A percentile compares a stretch with the other conserved stretches of the same genome.
Conservation (phyloP, 129 eudicot species). For the Flaveria robusta region DNA sequence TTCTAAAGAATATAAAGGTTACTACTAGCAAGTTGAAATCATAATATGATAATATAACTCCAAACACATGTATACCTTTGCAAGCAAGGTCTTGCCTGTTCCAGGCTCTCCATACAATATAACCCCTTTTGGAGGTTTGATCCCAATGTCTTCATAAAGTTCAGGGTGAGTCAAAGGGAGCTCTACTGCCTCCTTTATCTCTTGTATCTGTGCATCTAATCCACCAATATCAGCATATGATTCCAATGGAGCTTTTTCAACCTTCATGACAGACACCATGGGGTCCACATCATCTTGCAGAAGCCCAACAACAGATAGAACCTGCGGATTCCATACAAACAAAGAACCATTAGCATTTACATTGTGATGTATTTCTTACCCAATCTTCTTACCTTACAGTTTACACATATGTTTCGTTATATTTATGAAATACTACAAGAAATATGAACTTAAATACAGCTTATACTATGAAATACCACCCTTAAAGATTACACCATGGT, state of each 20-base stretch:
- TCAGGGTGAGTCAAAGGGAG: conserved; percentile 97
- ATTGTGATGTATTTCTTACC: neutral
- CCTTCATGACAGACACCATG: conserved; percentile 98
- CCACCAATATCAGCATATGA: conserved; percentile 98
- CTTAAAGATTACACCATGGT: no score
- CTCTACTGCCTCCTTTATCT: conserved; percentile 95
- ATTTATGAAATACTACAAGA: neutral
- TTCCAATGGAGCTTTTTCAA: conserved; percentile 96
- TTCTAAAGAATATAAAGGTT: neutral
- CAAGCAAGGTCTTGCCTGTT: conserved; percentile 93
- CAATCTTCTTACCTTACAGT: neutral
- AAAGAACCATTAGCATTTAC: conserved; percentile 5
- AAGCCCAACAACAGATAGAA: conserved; percentile 94
- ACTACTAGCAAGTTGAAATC: neutral
- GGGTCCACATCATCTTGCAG: conserved; percentile 99
- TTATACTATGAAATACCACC: no score
- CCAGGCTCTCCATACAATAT: conserved; percentile 98
- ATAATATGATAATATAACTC: neutral
- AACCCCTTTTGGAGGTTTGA: conserved; percentile 96
- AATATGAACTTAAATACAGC: no score
- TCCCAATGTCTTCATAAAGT: conserved; percentile 91
- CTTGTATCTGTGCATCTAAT: conserved; percentile 94
- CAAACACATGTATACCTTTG: conserved; percentile 60
- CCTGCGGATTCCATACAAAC: conserved; percentile 40
- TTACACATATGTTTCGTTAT: neutral